Base-by-base conservation (phyloP, 2,329 filamentous ascomycete species). In the Paracorniculantispora psalliotae region DNA sequence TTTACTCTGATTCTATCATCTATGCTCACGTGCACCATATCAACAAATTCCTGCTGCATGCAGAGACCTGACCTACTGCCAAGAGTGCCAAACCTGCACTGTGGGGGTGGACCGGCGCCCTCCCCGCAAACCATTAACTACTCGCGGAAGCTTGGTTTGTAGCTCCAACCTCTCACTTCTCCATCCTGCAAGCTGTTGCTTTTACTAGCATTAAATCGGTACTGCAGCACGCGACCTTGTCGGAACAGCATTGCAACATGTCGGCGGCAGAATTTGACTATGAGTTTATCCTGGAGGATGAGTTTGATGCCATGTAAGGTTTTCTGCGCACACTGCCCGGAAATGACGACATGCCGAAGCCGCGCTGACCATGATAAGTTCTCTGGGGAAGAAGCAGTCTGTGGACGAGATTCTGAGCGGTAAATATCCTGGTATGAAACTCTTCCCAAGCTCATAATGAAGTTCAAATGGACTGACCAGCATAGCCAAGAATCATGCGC, bases 301-400 rank as follows among this genome's bases (percentile, higher is more conserved):
- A 83, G 68, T 83, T 83, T 64, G 81, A 82, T 67, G 80, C 80
- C 47, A 70, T 83, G 81, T 83, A 71, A 64, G 79, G 74, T 43
- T n/a, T 35, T 35, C 13, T 39, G 21, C 56, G 28, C 12, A 5
- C 17, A 4, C 56, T 28, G 26, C 8, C 7, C 5, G 17, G n/a
- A 48, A 35, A 48, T 41, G 25, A 35, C 46, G 44, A 47, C 43
- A 58, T 46, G 4, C 26, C 25, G 12, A 9, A 8, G n/a, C 6
- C 23, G 7, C 19, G 48, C 41, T 52, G 41, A 52, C 48, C 41
- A 63, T 43, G 62, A 53, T 41, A 72, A n/a, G 69, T 23, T 69
- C 62, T 41, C 74, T 81, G 60, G 75, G 79, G 62, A 67, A 76
- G 56, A 75, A 71, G 62, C 65, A 65, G 21, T 64, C 65, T 26